phyloP scores from a whole-genome alignment of 78 protist species.

The Pelomyxa schiedti region DNA sequence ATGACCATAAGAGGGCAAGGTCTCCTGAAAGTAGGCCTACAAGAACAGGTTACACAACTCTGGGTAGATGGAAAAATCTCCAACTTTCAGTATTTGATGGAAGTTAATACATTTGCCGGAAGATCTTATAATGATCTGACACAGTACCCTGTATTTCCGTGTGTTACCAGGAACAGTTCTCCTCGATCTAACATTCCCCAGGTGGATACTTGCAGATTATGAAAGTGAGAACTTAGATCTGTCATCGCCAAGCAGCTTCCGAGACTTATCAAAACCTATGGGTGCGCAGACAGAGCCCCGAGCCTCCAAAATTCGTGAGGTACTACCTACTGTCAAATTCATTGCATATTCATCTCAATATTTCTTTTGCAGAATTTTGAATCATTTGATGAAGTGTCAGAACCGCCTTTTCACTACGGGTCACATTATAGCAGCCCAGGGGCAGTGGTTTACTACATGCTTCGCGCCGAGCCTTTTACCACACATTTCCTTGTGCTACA shows the following conservation, averaged over 20 bases:
- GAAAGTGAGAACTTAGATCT: constrained; percentile 54
- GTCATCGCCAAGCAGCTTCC: constrained; percentile 40
- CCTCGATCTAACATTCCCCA: too few relatives aligned
- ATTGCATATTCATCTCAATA: too few relatives aligned
- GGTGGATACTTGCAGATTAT: constrained; percentile 87
- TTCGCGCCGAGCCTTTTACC: constrained; percentile 94
- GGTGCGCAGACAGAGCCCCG: constrained; percentile 71
- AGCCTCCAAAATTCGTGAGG: constrained; percentile 29
- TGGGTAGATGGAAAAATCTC: constrained; percentile 67
- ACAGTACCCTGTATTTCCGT: constrained; percentile 92
- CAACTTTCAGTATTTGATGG: constrained; percentile 81
- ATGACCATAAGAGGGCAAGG: constrained; percentile 21
- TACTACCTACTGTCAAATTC: too few relatives aligned
- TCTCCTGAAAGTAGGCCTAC: constrained; percentile 20
- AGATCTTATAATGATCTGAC: constrained; percentile 77
- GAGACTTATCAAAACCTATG: constrained; percentile 90
- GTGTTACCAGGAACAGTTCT: too few relatives aligned
- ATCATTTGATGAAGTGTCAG: constrained; percentile 16
- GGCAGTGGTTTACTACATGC: constrained; percentile 61
- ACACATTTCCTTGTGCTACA: constrained; percentile 52
- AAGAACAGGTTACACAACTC: constrained; percentile 27
- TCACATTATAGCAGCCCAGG: constrained; percentile 79
- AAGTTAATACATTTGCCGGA: constrained; percentile 71
- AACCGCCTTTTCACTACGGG: constrained; percentile 83
- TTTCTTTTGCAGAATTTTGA: constrained; percentile 35